phyloP scores from a whole-genome alignment of 495 filamentous ascomycete genomes.

The Parathielavia appendiculata region DNA sequence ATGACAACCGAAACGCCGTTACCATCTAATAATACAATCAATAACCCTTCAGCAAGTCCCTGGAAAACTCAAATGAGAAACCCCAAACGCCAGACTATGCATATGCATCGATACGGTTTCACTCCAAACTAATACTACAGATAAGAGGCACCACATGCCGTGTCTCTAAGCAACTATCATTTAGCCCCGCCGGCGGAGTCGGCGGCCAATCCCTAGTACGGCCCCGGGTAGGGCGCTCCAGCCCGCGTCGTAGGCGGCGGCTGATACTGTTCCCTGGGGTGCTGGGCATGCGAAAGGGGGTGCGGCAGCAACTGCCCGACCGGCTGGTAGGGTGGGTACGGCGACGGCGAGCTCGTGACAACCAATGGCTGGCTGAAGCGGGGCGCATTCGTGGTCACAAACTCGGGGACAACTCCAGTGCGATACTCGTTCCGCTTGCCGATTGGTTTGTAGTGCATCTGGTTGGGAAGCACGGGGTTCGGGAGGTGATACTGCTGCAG shows the following conservation, averaged over 20 bases:
- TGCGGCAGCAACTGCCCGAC: conserved; percentile 21
- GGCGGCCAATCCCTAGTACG: neutral
- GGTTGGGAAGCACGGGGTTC: conserved; percentile 48
- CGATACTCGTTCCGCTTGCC: conserved; percentile 72
- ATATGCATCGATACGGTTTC: conserved; percentile 9
- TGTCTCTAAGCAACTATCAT: neutral
- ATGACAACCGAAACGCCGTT: conserved; percentile 8
- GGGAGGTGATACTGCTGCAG: conserved; percentile 66
- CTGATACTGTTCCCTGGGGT: conserved; percentile 11
- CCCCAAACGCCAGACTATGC: conserved; percentile 24
- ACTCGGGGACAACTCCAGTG: conserved; percentile 79
- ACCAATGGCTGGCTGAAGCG: neutral
- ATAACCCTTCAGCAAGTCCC: neutral
- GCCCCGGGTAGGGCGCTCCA: conserved; percentile 3
- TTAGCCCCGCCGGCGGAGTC: no score
- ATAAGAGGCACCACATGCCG: neutral
- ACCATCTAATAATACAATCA: conserved; percentile 7
- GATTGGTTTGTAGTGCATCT: conserved; percentile 96
- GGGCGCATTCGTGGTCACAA: conserved; percentile 6
- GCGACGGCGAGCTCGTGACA: no score
- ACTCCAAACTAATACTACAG: neutral
- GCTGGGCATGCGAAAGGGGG: conserved; percentile 7
- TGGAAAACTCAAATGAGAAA: neutral
- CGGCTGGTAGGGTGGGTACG: neutral
- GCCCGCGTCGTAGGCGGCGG: neutral